Base-by-base conservation (phyloP, 1,139 yeast species). In the Kodamaea plutei region DNA sequence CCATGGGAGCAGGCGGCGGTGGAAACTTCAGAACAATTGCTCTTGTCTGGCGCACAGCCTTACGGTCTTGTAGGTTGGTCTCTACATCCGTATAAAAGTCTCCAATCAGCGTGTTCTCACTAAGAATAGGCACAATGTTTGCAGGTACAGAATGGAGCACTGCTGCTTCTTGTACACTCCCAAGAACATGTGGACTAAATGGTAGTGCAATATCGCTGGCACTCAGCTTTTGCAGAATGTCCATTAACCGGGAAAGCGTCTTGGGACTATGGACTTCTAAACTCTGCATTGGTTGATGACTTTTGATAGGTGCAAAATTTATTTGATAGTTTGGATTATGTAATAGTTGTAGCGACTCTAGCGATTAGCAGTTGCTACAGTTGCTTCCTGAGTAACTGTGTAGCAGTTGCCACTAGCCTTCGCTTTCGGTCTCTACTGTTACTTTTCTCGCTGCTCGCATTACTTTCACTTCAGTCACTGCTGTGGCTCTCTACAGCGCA, bases 1-100 rank as follows among this genome's bases (percentile, higher is more conserved):
- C 34, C 20, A 48, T 45, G 2, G 68, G 70, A 3, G 69, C 66
- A 5, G 54, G 35, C 5, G 74, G 74, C 1, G 74, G 74, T 1
- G 73, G 73, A 38, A 62, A 65, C 29, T 50, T 46, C 33, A 41
- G 43, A 12, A 58, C 36, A 3, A 62, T 60, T 4, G 51, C 49
- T 11, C 39, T 34, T 10, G 61, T 44, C 39, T 64, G 69, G 6
- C 39, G 25, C 11, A 34, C 26, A 10, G 50, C 31, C 4, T 44
- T 26, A 3, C 43, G 43, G 25, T 52, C 48, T 3, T 31, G 29
- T 8, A 43, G 31, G 26, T 54, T 50, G 5, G 51, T 38, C 8
- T 43, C 43, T 23, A 63, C 43, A 36, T 67, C 73, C 5, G 64
- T 50, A 41, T 61, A 68, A 40, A 63, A 67, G 41, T 66, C 65